Conservation (phyloP, 192 early-diverging fungal genomes). For the Entomortierella beljakovae region DNA sequence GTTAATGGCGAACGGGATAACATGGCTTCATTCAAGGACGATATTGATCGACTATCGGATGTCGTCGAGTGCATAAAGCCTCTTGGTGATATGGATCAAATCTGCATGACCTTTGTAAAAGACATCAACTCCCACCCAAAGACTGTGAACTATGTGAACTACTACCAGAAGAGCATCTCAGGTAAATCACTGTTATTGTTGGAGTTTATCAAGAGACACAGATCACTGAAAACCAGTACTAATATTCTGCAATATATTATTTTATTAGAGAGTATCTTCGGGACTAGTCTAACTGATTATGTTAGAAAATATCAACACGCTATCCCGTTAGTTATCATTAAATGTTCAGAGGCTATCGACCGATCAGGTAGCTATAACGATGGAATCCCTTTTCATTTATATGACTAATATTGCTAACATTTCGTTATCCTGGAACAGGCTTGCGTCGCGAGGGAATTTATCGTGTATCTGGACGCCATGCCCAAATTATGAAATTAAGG, state of each 20-base stretch:
- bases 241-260: neutral
- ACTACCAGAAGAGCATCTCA: constrained; percentile 25
- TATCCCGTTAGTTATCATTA: constrained; percentile 43
- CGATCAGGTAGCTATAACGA: constrained; percentile 47
- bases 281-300: constrained; percentile 27
- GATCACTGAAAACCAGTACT: neutral
- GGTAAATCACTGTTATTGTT: constrained; percentile 1
- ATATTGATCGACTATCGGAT: constrained; percentile 21
- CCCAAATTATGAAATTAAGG: constrained; percentile 45
- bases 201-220: neutral
- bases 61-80: constrained; percentile 45
- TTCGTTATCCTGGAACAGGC: constrained; percentile 2
- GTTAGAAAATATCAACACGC: constrained; percentile 27
- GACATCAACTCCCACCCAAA: constrained; percentile 48
- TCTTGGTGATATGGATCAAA: constrained; percentile 35
- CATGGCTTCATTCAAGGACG: constrained; percentile 8
- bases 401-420: no score
- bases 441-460: constrained; percentile 43
- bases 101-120: constrained; percentile 30
- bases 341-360: constrained; percentile 44
- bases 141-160: constrained; percentile 36
- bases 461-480: constrained; percentile 46
- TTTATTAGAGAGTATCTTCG: constrained; percentile 39
- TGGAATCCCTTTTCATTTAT: no score
- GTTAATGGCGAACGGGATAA: constrained; percentile 24